These are phyloP conservation scores for Candida saitoana DNA, from an alignment of 805 yeast genomes.

Conservation along the genomic window DNA sequence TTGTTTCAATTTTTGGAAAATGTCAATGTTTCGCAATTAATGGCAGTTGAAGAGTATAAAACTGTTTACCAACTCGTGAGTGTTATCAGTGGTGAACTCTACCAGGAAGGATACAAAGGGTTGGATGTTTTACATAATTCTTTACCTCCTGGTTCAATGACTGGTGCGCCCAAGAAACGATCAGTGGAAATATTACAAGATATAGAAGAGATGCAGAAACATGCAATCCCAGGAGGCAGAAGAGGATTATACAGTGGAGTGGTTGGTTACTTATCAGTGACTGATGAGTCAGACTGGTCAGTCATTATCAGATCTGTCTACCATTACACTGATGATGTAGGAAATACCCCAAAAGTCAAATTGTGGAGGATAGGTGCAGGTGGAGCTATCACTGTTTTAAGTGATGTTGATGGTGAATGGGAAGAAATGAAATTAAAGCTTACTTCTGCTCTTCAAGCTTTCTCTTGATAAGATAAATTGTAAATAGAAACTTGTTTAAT, in stretches of 20 bases:
- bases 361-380: slow-evolving; percentile 95
- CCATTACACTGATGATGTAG: slow-evolving; percentile 51
- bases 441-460: slow-evolving; percentile 74
- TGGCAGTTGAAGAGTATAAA: slow-evolving; percentile 89
- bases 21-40: slow-evolving; percentile 72
- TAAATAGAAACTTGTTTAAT: too few species aligned
- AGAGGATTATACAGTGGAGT: slow-evolving; percentile 91
- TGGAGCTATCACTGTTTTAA: slow-evolving; percentile 91
- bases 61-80: slow-evolving; percentile 91
- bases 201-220: slow-evolving; percentile 45
- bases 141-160: slow-evolving; percentile 98
- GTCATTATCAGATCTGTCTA: slow-evolving; percentile 86
- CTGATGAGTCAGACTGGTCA: slow-evolving; percentile 91
- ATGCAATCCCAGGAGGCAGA: slow-evolving; percentile 41
- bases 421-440: slow-evolving; percentile 85
- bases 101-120: slow-evolving; percentile 48
- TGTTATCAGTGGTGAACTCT: slow-evolving; percentile 67
- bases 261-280: slow-evolving; percentile 89
- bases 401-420: slow-evolving; percentile 82
- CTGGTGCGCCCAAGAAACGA: slow-evolving; percentile 96
- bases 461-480: too few species aligned
- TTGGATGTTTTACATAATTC: slow-evolving; percentile 74
- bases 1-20: slow-evolving; percentile 59
- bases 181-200: slow-evolving; percentile 77
- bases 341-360: slow-evolving; percentile 16